phyloP scores from a whole-genome alignment of 2,329 filamentous ascomycete species.

The Alternaria postmessia region DNA sequence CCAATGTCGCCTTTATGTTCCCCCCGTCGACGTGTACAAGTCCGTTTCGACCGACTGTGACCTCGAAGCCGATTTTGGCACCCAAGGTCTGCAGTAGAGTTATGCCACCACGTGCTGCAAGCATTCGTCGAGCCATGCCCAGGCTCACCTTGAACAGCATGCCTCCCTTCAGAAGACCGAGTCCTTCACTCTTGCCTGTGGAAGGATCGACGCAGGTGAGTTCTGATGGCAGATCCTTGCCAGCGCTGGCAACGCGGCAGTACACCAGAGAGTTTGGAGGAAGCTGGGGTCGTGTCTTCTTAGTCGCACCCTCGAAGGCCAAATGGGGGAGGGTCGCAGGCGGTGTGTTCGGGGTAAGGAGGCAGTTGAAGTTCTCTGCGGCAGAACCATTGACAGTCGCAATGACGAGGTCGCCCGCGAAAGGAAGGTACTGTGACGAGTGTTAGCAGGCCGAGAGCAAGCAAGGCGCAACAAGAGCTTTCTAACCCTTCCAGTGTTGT shows the following conservation, averaged over 20 bases:
- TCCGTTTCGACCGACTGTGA: conserved; percentile 91
- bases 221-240: conserved; percentile 75
- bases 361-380: conserved; percentile 80
- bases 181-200: conserved; percentile 86
- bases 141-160: conserved; percentile 86
- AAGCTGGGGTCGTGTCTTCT: conserved; percentile 87
- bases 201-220: conserved; percentile 86
- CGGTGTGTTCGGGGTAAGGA: conserved; percentile 70
- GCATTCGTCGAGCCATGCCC: conserved; percentile 80
- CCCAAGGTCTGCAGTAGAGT: conserved; percentile 82
- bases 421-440: conserved; percentile 74
- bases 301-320: conserved; percentile 90
- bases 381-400: conserved; percentile 81
- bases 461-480: conserved; percentile 4
- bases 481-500: conserved; percentile 71
- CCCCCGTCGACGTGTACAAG: conserved; percentile 90
- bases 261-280: conserved; percentile 82
- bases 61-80: conserved; percentile 86
- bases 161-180: conserved; percentile 83
- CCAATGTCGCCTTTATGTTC: conserved; percentile 73
- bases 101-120: conserved; percentile 69
- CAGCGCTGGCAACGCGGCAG: conserved; percentile 77
- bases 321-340: conserved; percentile 80
- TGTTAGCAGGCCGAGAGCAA: conserved; percentile 17
- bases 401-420: conserved; percentile 85